Evolutionary conservation across 1,284 basidiomycete species (phyloP), one percentile per base, ranked within the genome.

Genomic region (Leucoagaricus sp.): DNA sequence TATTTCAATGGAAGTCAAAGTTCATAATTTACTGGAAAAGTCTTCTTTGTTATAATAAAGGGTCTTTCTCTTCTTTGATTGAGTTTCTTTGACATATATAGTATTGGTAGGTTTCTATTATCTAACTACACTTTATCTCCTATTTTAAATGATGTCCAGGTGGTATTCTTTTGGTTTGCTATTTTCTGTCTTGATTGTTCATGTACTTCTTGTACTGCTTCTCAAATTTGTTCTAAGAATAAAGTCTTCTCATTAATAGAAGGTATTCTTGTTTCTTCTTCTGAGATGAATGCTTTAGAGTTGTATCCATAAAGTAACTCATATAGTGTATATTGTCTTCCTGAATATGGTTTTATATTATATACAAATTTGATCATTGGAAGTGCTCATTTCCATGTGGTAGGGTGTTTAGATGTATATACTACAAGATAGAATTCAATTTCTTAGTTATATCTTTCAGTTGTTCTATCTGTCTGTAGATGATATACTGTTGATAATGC

Each of bases 401-500:
- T 21, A 12, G 49, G 52, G 36, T 61, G 42, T 3, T 51, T 21
- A 10, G 49, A 10, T 55, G 51, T 46, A 34, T 56, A 60, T 19
- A 61, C 54, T 6, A 44, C 49, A 6, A 64, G 58, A 15, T 61
- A 63, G 0, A 41, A n/a, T 55, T 64, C 58, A 7, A 64, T 42
- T 61, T 63, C 60, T 51, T 61, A 60, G 33, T 65, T 65, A 5
- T 57, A 38, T 29, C 59, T 28, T 60, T 66, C 61, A 2, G 60
- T 60, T 6, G 38, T 31, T 42, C 61, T 55, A 48, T 66, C 52
- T 33, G 57, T 58, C 26, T 60, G 57, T 2, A 68, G 73, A 42
- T 75, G 71, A 31, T 71, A 72, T 0, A 73, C 69, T 0, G 69
- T 76, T 1, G 66, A 73, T 0, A 61, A 47, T 21, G 61, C 65